These are phyloP conservation scores for Alternaria brassicae DNA, from an alignment of 2,329 filamentous ascomycete species.

Conservation along the genomic window DNA sequence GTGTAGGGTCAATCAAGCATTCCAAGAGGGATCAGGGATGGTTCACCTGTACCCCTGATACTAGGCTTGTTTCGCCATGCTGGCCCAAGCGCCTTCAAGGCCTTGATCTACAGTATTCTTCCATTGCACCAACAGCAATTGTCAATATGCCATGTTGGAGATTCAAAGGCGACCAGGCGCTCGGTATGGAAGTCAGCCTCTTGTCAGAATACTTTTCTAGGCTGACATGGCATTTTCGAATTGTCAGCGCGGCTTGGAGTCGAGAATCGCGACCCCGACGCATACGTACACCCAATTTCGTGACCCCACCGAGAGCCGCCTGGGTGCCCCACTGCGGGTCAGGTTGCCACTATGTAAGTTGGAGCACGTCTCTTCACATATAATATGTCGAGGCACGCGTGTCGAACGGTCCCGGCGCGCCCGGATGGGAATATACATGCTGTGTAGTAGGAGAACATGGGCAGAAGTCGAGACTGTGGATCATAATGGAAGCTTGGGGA, in stretches of 20 bases:
- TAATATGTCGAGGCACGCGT: constrained; percentile 15
- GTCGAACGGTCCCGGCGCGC: constrained; percentile 6
- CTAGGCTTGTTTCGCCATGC: constrained; percentile 34
- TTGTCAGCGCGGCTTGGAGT: not conserved
- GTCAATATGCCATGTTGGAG: not conserved
- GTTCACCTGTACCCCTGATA: constrained; percentile 32
- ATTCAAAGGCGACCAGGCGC: not conserved
- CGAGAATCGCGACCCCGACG: constrained; percentile 14
- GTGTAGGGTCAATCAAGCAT: constrained; percentile 35
- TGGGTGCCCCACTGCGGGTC: constrained; percentile 22
- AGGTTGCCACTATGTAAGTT: constrained; percentile 28
- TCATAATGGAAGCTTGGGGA: not conserved
- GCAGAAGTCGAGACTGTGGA: not conserved
- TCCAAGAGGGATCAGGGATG: constrained; percentile 33
- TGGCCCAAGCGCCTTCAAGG: constrained; percentile 13
- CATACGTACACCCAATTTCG: constrained; percentile 29
- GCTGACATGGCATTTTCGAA: not conserved
- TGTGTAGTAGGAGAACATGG: not conserved
- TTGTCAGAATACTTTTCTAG: not conserved
- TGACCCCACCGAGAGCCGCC: constrained; percentile 20
- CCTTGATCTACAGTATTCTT: not conserved
- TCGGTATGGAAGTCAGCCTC: not conserved
- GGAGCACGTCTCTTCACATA: constrained; percentile 12
- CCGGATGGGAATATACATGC: constrained; percentile 1
- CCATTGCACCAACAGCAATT: not conserved